Evolutionary conservation across 768 basidiomycete genomes (phyloP).

Genomic region (Trametes villosa): DNA sequence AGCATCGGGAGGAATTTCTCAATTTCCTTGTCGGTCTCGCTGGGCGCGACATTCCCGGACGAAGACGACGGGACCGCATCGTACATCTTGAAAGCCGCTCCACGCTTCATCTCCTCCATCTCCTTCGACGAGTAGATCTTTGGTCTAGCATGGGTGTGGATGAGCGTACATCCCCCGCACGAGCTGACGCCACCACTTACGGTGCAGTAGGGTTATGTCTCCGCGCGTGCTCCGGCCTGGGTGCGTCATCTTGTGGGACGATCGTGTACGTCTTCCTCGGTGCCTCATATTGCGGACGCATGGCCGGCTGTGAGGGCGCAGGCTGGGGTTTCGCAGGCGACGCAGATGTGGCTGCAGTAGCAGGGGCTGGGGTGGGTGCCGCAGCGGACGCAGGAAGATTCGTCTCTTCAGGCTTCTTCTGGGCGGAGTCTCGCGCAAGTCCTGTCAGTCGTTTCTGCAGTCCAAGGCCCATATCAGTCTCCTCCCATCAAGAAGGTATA

Average conservation of each 20-base stretch:
- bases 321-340: background rate
- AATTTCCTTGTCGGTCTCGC: conserved; percentile 58
- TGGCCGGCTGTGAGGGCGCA: background rate
- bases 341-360: background rate
- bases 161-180: background rate
- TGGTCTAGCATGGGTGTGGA: conserved; percentile 44
- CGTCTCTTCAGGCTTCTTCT: conserved; percentile 1
- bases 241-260: conserved; percentile 21
- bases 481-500: background rate
- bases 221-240: background rate
- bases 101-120: conserved; percentile 34
- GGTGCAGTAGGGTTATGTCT: conserved; percentile 26
- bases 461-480: background rate
- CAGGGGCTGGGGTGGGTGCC: background rate
- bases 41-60: background rate
- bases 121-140: conserved; percentile 60
- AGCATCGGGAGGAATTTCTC: conserved; percentile 79
- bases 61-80: conserved; percentile 58
- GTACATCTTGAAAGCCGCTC: conserved; percentile 62
- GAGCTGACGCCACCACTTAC: conserved; percentile 25
- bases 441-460: conserved; percentile 30
- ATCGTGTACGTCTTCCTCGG: conserved; percentile 30
- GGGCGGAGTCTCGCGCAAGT: conserved; percentile 27
- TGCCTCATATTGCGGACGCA: conserved; percentile 5
- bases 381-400: conserved; percentile 8